These are phyloP conservation scores for Irpex sp. DNA, from an alignment of 1,284 basidiomycete species.

Conservation along the genomic window DNA sequence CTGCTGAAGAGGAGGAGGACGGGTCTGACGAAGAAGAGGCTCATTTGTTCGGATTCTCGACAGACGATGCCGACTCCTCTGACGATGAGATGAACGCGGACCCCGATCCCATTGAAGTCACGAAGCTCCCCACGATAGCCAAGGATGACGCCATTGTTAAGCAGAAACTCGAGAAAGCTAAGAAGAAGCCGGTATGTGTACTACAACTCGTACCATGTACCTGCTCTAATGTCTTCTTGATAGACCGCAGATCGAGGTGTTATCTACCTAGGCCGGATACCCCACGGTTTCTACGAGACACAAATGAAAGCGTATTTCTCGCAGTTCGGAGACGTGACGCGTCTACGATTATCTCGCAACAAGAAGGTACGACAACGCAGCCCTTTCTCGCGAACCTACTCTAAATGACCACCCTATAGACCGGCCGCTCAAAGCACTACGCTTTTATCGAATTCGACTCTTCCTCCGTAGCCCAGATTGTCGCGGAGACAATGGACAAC, in stretches of 20 bases:
- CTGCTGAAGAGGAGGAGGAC: constrained; percentile 6
- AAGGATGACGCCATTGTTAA: constrained; percentile 82
- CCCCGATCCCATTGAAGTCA: constrained; percentile 53
- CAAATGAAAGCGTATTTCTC: constrained; percentile 91
- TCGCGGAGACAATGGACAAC: constrained; percentile 99
- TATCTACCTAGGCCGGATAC: constrained; percentile 85
- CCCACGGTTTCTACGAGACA: constrained; percentile 96
- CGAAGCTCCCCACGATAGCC: constrained; percentile 72
- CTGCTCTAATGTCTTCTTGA: constrained; percentile 1
- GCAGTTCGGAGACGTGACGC: constrained; percentile 91
- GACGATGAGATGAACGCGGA: constrained; percentile 62
- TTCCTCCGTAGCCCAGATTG: constrained; percentile 86
- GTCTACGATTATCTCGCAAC: constrained; percentile 88
- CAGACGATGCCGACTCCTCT: constrained; percentile 70
- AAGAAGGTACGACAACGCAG: constrained; percentile 60
- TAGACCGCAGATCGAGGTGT: constrained; percentile 79
- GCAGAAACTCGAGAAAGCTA: constrained; percentile 78
- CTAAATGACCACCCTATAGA: constrained; percentile 43
- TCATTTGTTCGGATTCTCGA: constrained; percentile 68
- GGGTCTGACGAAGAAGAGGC: constrained; percentile 30
- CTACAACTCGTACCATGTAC: not conserved
- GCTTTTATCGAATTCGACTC: constrained; percentile 95
- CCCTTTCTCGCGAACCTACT: not conserved
- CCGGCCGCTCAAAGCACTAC: constrained; percentile 94
- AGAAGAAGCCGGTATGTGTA: constrained; percentile 64